Base-by-base conservation (phyloP, 2,329 filamentous ascomycete species). In the Biscogniauxia sp. region DNA sequence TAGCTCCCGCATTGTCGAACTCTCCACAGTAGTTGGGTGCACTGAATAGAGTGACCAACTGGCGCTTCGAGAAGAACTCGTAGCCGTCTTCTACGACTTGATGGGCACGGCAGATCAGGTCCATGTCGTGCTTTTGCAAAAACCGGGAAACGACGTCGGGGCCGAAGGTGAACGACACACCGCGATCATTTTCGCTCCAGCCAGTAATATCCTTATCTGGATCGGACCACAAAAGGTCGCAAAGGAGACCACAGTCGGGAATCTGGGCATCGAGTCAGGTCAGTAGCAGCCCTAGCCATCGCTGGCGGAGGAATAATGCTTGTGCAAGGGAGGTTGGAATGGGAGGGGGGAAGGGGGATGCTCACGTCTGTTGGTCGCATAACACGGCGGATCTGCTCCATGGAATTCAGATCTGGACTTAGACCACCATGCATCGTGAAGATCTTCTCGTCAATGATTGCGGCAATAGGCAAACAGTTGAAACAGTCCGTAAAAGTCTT, bases 401-500 rank as follows among this genome's bases (percentile, higher is more conserved):
- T 99, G 37, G 93, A 97, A 85, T 98, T 97, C 68, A 99, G 84
- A 76, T 97, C 95, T 52, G 95, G 95, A 78, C 93, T 97, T 73
- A 99, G 82, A 74, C 95, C 95, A 75, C 95, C 95, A 80, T 99
- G 95, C 94, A 99, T 97, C 75, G 93, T 97, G 83, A 99, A 98
- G 76, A 99, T 99, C 89, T 98, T 99, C 67, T 92, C 92, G 2
- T 93, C 94, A 45, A 98, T 93, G 70, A 97, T 97, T n/a, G 94
- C 88, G 51, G 94, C 94, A 71, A 98, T 97, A 0, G 94, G 94
- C 52, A 98, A 84, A 51, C 90, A 93, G 76, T 98, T 98, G 82
- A 98, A 98, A 25, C 91, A 95, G 74, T 98, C 94, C 56, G 97
- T 89, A 73, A 98, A 98, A 0, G 92, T 96, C 81, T 98, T 98